Conservation (phyloP, 768 basidiomycete genomes). For the Fistulinella prunicolor region DNA sequence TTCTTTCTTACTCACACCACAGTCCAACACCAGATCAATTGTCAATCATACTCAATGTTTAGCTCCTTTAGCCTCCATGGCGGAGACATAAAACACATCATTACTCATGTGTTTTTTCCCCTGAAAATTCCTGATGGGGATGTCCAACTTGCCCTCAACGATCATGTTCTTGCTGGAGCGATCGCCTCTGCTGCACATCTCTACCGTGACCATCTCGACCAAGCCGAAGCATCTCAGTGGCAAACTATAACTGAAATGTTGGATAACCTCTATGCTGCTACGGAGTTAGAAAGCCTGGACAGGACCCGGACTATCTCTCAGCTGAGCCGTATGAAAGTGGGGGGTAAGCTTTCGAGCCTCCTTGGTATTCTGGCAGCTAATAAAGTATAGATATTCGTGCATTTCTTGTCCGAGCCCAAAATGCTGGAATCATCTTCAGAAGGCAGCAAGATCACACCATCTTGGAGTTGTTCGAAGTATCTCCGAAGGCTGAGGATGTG, state of each 20-base stretch:
- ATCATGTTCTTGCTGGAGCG: slow-evolving; percentile 25
- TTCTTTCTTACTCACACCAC: too few species aligned
- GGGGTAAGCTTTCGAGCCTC: slow-evolving; percentile 15
- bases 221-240: slow-evolving; percentile 23
- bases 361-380: not conserved
- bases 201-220: slow-evolving; percentile 12
- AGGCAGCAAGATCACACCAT: slow-evolving; percentile 22
- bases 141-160: slow-evolving; percentile 12
- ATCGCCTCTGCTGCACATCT: slow-evolving; percentile 18
- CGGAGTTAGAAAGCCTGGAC: not conserved
- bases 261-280: slow-evolving; percentile 2
- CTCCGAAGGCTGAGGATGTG: slow-evolving; percentile 16
- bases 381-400: slow-evolving; percentile 33
- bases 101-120: slow-evolving; percentile 42
- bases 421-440: slow-evolving; percentile 44
- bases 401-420: slow-evolving; percentile 43
- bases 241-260: slow-evolving; percentile 26
- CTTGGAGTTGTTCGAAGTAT: slow-evolving; percentile 41
- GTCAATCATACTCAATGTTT: too few species aligned
- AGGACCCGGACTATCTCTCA: slow-evolving; percentile 9
- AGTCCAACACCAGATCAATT: too few species aligned
- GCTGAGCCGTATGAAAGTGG: slow-evolving; percentile 17
- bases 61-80: too few species aligned
- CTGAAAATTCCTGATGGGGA: slow-evolving; percentile 38
- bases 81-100: slow-evolving; percentile 29